Conservation (phyloP, 352 stramenopile species). For the Pythium aristosporum region DNA sequence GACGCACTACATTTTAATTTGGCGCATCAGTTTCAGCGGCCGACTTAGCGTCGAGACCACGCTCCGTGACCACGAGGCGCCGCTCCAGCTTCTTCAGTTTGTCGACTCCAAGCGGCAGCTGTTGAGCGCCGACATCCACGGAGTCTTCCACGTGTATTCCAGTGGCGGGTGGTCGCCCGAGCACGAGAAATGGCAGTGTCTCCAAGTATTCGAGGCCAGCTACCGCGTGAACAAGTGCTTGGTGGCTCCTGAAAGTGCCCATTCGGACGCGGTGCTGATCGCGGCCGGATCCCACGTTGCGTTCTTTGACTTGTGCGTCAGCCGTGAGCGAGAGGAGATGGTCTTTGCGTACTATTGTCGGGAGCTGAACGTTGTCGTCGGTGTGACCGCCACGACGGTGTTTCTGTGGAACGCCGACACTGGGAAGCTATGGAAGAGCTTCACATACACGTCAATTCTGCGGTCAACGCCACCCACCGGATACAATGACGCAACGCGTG, state of each 20-base stretch:
- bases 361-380: conserved; percentile 55
- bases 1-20: conserved; percentile 49
- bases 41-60: conserved; percentile 18
- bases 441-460: conserved; percentile 44
- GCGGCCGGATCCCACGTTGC: conserved; percentile 32
- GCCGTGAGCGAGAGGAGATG: conserved; percentile 62
- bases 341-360: conserved; percentile 58
- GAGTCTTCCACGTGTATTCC: conserved; percentile 28
- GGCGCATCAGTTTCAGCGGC: conserved; percentile 18
- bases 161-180: background rate
- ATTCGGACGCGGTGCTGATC: conserved; percentile 58
- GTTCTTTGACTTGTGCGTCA: conserved; percentile 66
- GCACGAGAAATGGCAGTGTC: conserved; percentile 19
- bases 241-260: conserved; percentile 42
- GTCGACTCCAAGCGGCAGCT: conserved; percentile 64
- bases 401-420: conserved; percentile 63
- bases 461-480: conserved; percentile 18
- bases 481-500: conserved; percentile 6
- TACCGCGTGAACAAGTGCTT: conserved; percentile 23
- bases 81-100: conserved; percentile 32
- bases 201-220: conserved; percentile 13
- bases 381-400: conserved; percentile 50
- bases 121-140: conserved; percentile 53
- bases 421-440: conserved; percentile 51
- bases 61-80: conserved; percentile 27